phyloP scores from a whole-genome alignment of 2,329 filamentous ascomycete species.

The Chaetoscypha palmicola region DNA sequence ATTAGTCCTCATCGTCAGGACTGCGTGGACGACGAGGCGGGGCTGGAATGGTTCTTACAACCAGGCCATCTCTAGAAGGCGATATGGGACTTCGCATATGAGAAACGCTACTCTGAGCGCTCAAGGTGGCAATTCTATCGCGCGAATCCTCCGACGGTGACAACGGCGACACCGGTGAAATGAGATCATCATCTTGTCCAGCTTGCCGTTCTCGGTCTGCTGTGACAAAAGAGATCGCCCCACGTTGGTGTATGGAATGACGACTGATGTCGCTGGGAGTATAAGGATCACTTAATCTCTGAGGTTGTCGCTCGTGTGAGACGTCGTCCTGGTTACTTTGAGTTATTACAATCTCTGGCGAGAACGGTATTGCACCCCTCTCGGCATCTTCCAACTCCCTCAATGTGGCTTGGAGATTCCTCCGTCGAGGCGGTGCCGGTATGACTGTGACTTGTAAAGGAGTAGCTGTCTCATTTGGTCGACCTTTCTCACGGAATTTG shows the following conservation, averaged over 20 bases:
- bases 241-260: conserved; percentile 24
- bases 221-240: conserved; percentile 25
- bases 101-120: conserved; percentile 14
- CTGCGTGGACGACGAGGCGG: conserved; percentile 22
- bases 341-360: not conserved
- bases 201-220: conserved; percentile 13
- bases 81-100: conserved; percentile 16
- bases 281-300: conserved; percentile 23
- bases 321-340: conserved; percentile 1
- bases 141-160: not conserved
- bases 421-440: conserved; percentile 52
- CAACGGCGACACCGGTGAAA: conserved; percentile 10
- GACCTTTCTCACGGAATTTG: conserved; percentile 48
- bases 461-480: conserved; percentile 46
- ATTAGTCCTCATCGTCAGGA: conserved; percentile 17
- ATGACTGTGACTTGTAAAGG: conserved; percentile 54
- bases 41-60: conserved; percentile 26
- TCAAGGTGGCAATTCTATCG: conserved; percentile 8
- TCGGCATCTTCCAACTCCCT: conserved; percentile 37
- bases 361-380: conserved; percentile 2
- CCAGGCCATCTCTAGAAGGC: conserved; percentile 18
- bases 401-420: conserved; percentile 48
- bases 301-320: conserved; percentile 2
- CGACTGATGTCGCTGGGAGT: conserved; percentile 21
- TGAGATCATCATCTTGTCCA: conserved; percentile 6